Evolutionary conservation across 108 stramenopile species (phyloP).

Genomic region (Skeletonema grethae): DNA sequence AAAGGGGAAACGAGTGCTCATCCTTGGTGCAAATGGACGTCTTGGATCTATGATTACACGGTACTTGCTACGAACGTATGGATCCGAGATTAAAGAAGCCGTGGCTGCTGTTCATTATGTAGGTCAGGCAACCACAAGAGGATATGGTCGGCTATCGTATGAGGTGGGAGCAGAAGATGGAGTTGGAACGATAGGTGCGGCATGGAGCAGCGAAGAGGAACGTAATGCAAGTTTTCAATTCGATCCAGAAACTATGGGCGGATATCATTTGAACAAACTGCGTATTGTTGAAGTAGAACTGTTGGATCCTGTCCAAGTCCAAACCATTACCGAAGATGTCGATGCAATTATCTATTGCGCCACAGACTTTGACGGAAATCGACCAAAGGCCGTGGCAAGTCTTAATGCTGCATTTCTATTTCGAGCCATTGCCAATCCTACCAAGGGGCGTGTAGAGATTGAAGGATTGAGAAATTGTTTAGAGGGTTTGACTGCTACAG

Average conservation of each 20-base stretch:
- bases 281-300: slow-evolving; percentile 81
- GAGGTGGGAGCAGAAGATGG: slow-evolving; percentile 89
- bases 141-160: slow-evolving; percentile 81
- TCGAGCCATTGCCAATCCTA: slow-evolving; percentile 73
- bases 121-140: slow-evolving; percentile 68
- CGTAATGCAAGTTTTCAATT: slow-evolving; percentile 69
- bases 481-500: slow-evolving; percentile 45
- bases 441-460: slow-evolving; percentile 84
- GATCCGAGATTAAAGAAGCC: slow-evolving; percentile 67
- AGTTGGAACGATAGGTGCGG: slow-evolving; percentile 63
- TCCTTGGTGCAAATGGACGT: slow-evolving; percentile 83
- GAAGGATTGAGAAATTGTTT: slow-evolving; percentile 82
- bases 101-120: slow-evolving; percentile 82
- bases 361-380: slow-evolving; percentile 82
- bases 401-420: slow-evolving; percentile 82
- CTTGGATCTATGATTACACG: slow-evolving; percentile 83
- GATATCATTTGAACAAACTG: slow-evolving; percentile 79
- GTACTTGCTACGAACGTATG: slow-evolving; percentile 60
- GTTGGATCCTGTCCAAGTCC: slow-evolving; percentile 76
- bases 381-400: slow-evolving; percentile 66
- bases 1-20: slow-evolving; percentile 62
- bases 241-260: slow-evolving; percentile 59
- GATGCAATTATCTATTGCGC: slow-evolving; percentile 85
- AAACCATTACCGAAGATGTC: slow-evolving; percentile 68
- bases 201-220: slow-evolving; percentile 69